These are phyloP conservation scores for Podospora appendiculata DNA, from an alignment of 495 filamentous ascomycete genomes.

Conservation along the genomic window DNA sequence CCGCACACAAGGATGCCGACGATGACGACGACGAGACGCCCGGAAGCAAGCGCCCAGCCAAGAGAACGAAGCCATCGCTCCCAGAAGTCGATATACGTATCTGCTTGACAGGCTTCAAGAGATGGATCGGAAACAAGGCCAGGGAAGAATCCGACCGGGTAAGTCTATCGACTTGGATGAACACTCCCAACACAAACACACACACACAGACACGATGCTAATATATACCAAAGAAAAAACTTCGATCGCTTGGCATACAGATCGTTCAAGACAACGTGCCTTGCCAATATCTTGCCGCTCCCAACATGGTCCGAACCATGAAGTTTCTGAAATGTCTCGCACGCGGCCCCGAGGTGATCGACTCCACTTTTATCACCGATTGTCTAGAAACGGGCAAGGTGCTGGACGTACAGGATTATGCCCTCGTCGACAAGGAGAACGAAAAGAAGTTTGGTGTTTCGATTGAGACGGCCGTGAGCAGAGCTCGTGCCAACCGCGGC, in stretches of 20 bases:
- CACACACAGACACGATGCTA: neutral
- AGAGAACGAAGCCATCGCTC: constrained; percentile 42
- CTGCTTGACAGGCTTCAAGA: constrained; percentile 69
- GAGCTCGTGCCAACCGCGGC: constrained; percentile 68
- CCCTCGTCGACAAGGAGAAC: constrained; percentile 58
- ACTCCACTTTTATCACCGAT: constrained; percentile 67
- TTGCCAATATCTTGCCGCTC: constrained; percentile 83
- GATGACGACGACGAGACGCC: constrained; percentile 39
- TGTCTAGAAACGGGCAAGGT: constrained; percentile 54
- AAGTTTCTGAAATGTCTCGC: constrained; percentile 90
- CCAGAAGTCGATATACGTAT: constrained; percentile 60
- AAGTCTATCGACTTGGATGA: constrained; percentile 20
- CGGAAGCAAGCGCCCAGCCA: neutral
- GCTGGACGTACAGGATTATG: constrained; percentile 51
- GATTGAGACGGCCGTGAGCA: constrained; percentile 53
- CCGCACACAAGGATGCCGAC: constrained; percentile 15
- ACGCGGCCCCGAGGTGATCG: constrained; percentile 63
- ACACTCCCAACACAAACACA: too few relatives aligned
- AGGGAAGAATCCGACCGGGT: constrained; percentile 77
- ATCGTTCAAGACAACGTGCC: constrained; percentile 64
- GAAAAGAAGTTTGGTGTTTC: constrained; percentile 64
- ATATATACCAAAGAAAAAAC: constrained; percentile 51
- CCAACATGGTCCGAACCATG: constrained; percentile 73
- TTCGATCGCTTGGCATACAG: constrained; percentile 76
- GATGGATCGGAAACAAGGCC: constrained; percentile 58